These are phyloP conservation scores for Sarocladiaceae sp. DNA, from an alignment of 2,329 filamentous ascomycete genomes.

Conservation along the genomic window DNA sequence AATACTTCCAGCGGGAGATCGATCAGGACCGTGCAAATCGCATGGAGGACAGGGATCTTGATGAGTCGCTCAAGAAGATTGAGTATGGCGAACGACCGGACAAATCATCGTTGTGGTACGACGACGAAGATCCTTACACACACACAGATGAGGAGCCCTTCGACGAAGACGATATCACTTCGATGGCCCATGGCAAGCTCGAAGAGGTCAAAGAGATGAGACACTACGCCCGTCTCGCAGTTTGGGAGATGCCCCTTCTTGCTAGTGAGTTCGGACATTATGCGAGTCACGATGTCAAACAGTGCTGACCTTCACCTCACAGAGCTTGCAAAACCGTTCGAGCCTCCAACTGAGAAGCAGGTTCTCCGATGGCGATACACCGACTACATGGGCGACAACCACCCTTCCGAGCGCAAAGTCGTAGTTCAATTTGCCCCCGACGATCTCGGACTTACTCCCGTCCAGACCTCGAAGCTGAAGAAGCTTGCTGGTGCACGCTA, in stretches of 20 bases:
- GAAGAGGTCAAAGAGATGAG: conserved; percentile 84
- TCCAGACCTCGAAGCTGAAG: conserved; percentile 74
- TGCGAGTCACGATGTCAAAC: background rate
- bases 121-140: conserved; percentile 43
- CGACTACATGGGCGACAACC: conserved; percentile 88
- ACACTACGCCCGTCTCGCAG: conserved; percentile 80
- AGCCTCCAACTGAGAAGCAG: conserved; percentile 60
- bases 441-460: conserved; percentile 65
- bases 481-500: conserved; percentile 84
- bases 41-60: conserved; percentile 24
- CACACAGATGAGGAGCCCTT: conserved; percentile 58
- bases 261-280: conserved; percentile 59
- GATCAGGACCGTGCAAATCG: conserved; percentile 20
- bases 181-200: conserved; percentile 78
- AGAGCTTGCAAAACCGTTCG: conserved; percentile 83
- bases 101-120: conserved; percentile 43
- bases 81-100: conserved; percentile 28
- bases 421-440: conserved; percentile 81
- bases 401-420: conserved; percentile 90
- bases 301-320: conserved; percentile 8
- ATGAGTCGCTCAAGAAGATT: conserved; percentile 25
- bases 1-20: conserved; percentile 24
- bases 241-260: conserved; percentile 94
- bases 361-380: conserved; percentile 95
- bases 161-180: conserved; percentile 79